Base-by-base conservation (phyloP, 805 yeast species). In the Candida succiphila region DNA sequence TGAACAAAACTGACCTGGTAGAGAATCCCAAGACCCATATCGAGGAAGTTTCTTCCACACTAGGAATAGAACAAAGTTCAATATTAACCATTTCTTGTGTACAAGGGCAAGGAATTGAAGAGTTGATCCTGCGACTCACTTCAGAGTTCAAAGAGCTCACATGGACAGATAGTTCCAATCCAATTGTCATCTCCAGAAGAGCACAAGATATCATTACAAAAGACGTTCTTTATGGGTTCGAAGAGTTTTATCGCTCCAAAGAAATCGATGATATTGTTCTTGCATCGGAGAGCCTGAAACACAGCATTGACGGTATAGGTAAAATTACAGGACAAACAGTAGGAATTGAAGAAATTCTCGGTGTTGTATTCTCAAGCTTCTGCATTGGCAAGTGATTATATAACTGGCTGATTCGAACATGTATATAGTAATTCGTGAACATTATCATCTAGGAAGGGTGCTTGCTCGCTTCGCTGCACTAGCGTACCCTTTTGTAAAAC, bases 281-380 rank as follows among this genome's bases (percentile, higher is more conserved):
- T 25, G 94, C 95, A 0, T 62, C 84, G 1, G 95, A 89, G 38
- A 78, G 81, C 35, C 61, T 92, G 26, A 69, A 70, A 31, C 69
- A 69, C 32, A 76, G 95, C 1, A 75, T 80, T 15, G 86, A 80
- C 12, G 96, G 96, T 0, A 81, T 92, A 25, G 96, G 96, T 0
- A 83, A 78, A 48, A 82, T 92, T 18, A 88, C 96, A 0, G 98
- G 97, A 1, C 82, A 83, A 26, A 72, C 85, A 0, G 75, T 89
- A 12, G 95, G 94, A 0, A 68, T 88, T 0, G 96, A 92, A 45
- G 97, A 92, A 49, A 76, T 92, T 1, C 61, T 92, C 5, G 96
- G 92, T 1, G 89, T 84, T 1, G 92, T 92, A 0, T 92, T 92
- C 50, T 78, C 95, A 2, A 81, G 76, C 40, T 92, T 92, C 52